Percentiles rank a stretch among this genome's conserved stretches.
Conservation (phyloP, 108 stramenopile genomes). For the Pseudonitzschia delicatissima region DNA sequence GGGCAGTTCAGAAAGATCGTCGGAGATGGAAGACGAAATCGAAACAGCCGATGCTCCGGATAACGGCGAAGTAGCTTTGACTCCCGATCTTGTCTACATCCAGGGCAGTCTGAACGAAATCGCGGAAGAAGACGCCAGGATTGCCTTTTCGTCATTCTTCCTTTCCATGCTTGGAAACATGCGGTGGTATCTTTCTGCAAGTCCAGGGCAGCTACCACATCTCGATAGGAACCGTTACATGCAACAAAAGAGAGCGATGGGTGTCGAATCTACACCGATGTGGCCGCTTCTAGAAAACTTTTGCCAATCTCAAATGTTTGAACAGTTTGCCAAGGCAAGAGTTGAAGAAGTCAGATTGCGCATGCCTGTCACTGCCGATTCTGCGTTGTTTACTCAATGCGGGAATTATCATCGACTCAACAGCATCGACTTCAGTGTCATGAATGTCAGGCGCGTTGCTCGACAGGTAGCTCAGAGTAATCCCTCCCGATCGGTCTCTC, state of each 20-base stretch:
- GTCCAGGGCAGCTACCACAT: conserved; percentile 43
- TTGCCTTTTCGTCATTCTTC: conserved; percentile 79
- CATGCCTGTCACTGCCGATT: conserved; percentile 43
- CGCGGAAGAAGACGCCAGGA: conserved; percentile 69
- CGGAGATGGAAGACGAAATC: not conserved
- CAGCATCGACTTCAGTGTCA: conserved; percentile 59
- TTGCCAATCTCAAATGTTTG: conserved; percentile 76
- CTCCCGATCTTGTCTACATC: conserved; percentile 48
- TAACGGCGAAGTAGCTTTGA: conserved; percentile 14
- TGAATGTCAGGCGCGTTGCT: conserved; percentile 62
- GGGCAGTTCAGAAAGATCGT: conserved; percentile 26
- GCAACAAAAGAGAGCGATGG: conserved; percentile 64
- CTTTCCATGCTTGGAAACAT: conserved; percentile 76
- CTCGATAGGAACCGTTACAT: conserved; percentile 71
- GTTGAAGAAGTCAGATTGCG: conserved; percentile 65
- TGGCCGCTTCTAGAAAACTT: conserved; percentile 71
- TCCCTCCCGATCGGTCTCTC: conserved; percentile 45
- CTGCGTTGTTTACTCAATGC: conserved; percentile 70
- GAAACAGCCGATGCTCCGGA: conserved; percentile 9
- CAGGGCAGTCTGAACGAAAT: conserved; percentile 72
- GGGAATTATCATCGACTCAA: conserved; percentile 59
- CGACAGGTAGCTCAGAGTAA: conserved; percentile 61
- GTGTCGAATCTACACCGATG: conserved; percentile 68
- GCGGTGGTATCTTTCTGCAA: conserved; percentile 62
- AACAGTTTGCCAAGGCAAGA: conserved; percentile 65